Evolutionary conservation across 805 yeast species (phyloP).

Genomic region (Blastobotrys terrestris): DNA sequence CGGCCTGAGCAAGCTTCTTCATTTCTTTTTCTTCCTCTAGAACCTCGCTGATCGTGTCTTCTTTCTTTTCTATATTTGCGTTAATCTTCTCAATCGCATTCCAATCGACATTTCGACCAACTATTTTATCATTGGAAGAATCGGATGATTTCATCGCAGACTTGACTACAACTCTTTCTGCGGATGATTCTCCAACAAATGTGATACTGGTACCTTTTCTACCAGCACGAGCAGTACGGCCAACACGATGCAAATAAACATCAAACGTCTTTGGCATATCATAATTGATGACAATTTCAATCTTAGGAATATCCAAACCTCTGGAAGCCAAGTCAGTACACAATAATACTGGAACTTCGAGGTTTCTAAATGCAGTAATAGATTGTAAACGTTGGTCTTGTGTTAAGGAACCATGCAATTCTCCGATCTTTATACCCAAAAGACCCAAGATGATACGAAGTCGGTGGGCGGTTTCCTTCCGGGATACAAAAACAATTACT

Average conservation of each 20-base stretch:
- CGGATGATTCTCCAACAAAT: slow-evolving; percentile 86
- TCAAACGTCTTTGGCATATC: slow-evolving; percentile 95
- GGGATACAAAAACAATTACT: slow-evolving; percentile 83
- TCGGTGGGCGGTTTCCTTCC: slow-evolving; percentile 86
- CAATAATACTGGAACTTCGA: slow-evolving; percentile 77
- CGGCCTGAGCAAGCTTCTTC: slow-evolving; percentile 81
- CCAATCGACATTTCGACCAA: slow-evolving; percentile 95
- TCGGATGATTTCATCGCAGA: slow-evolving; percentile 65
- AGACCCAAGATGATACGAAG: slow-evolving; percentile 78
- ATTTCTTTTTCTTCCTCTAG: slow-evolving; percentile 82
- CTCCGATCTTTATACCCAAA: slow-evolving; percentile 69
- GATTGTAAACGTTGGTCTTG: slow-evolving; percentile 88
- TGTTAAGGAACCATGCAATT: slow-evolving; percentile 73
- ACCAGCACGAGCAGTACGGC: slow-evolving; percentile 99
- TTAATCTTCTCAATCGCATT: slow-evolving; percentile 64
- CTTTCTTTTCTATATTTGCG: slow-evolving; percentile 53
- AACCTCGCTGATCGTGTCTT: slow-evolving; percentile 63
- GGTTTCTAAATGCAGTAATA: slow-evolving; percentile 73
- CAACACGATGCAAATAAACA: slow-evolving; percentile 92
- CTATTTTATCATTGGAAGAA: slow-evolving; percentile 35
- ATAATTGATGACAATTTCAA: slow-evolving; percentile 87
- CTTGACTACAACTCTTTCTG: slow-evolving; percentile 85
- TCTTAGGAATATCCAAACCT: slow-evolving; percentile 98
- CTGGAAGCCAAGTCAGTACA: slow-evolving; percentile 99
- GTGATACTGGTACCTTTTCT: slow-evolving; percentile 91